A percentile compares a stretch with the other conserved stretches of the same genome.
These are phyloP conservation scores for Tubosaeta sp. DNA, from an alignment of 768 basidiomycete genomes.

Conservation along the genomic window DNA sequence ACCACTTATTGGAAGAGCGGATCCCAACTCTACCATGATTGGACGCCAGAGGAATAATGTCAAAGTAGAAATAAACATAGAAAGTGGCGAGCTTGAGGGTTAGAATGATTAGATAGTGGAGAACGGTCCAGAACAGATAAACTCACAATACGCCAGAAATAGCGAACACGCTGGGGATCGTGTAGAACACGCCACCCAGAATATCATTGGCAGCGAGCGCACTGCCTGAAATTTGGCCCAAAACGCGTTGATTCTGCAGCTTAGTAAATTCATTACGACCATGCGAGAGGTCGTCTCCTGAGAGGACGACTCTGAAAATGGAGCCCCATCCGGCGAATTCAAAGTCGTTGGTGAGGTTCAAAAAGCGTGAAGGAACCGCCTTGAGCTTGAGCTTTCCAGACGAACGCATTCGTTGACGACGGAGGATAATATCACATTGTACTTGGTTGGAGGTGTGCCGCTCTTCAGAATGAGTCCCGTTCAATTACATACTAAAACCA, in stretches of 20 bases:
- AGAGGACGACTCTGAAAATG: slow-evolving; percentile 43
- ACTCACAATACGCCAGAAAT: slow-evolving; percentile 62
- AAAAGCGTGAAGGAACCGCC: slow-evolving; percentile 52
- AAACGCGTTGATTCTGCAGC: slow-evolving; percentile 34
- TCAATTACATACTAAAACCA: not conserved
- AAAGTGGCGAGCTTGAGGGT: slow-evolving; percentile 56
- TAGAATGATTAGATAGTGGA: not conserved
- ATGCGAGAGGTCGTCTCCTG: slow-evolving; percentile 36
- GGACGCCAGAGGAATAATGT: slow-evolving; percentile 70
- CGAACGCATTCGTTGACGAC: slow-evolving; percentile 53
- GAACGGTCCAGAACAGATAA: not conserved
- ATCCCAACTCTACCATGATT: slow-evolving; percentile 68
- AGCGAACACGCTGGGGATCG: slow-evolving; percentile 60
- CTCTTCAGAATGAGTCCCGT: not conserved
- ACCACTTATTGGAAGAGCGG: slow-evolving; percentile 64
- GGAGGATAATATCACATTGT: slow-evolving; percentile 53
- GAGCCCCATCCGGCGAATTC: slow-evolving; percentile 75
- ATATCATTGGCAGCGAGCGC: slow-evolving; percentile 66
- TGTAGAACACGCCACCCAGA: slow-evolving; percentile 65
- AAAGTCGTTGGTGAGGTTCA: slow-evolving; percentile 58
- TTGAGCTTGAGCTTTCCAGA: slow-evolving; percentile 38
- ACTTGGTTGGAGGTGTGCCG: slow-evolving; percentile 46
- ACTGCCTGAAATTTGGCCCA: slow-evolving; percentile 63
- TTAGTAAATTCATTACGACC: slow-evolving; percentile 31
- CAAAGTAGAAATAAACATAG: slow-evolving; percentile 57